phyloP scores from a whole-genome alignment of 2,329 filamentous ascomycete genomes.

The Arachnopeziza araneosa region DNA sequence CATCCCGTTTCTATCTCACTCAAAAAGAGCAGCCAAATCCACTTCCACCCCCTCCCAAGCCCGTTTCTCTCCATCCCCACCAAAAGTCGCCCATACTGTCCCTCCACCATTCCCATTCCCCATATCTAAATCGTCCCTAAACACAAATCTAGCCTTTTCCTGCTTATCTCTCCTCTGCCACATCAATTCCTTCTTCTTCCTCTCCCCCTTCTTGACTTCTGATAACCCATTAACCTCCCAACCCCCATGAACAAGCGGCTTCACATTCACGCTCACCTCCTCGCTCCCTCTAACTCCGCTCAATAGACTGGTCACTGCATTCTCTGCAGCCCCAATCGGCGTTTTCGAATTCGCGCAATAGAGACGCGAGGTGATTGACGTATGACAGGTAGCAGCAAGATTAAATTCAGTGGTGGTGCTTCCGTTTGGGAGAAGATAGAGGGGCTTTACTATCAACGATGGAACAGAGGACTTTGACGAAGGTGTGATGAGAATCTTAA shows the following conservation, averaged over 20 bases:
- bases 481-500: not conserved
- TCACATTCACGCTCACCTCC: not conserved
- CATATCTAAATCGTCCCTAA: not conserved
- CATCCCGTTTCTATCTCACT: not conserved
- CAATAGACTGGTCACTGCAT: not conserved
- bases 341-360: conserved; percentile 1
- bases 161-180: not conserved
- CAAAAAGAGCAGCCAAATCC: not conserved
- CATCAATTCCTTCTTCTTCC: not conserved
- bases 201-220: not conserved
- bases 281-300: not conserved
- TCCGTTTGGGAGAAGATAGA: conserved; percentile 4
- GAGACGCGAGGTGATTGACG: not conserved
- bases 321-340: not conserved
- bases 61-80: not conserved
- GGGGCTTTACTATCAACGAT: not conserved
- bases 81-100: not conserved
- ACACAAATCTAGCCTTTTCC: not conserved
- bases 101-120: not conserved
- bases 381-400: not conserved
- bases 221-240: not conserved
- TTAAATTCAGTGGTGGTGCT: not conserved
- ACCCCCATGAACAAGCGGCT: not conserved
- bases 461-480: not conserved
- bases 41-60: not conserved